Evolutionary conservation across 257 asterid species (phyloP).

Genomic region (Perilla frutescens): DNA sequence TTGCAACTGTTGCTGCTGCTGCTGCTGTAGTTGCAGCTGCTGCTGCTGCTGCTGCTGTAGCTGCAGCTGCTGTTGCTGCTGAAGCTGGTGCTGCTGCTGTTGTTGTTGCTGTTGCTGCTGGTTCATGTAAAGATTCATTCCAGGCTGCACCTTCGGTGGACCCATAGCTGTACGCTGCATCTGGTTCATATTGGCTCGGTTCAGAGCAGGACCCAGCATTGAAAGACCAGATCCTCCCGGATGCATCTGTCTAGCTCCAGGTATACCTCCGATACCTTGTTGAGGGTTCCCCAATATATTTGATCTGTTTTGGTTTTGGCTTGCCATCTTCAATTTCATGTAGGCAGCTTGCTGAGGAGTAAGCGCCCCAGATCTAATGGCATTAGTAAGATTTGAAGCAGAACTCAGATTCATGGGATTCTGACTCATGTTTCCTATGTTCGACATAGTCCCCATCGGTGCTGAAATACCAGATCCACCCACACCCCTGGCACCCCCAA

Average conservation of each 20-base stretch:
- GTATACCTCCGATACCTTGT: slow-evolving; percentile 55
- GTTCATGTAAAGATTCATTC: slow-evolving; percentile 66
- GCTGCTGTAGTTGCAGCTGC: slow-evolving; percentile 43
- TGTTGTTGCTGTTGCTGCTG: slow-evolving; percentile 65
- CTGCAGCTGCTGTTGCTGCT: slow-evolving; percentile 44
- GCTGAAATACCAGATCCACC: slow-evolving; percentile 76
- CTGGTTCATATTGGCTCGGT: slow-evolving; percentile 67
- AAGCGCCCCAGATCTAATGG: slow-evolving; percentile 56
- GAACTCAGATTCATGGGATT: slow-evolving; percentile 61
- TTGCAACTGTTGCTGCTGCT: slow-evolving; percentile 43
- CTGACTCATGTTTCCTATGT: slow-evolving; percentile 68
- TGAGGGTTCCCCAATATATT: slow-evolving; percentile 65
- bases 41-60: slow-evolving; percentile 46
- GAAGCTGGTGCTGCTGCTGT: slow-evolving; percentile 42
- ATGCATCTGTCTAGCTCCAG: slow-evolving; percentile 80
- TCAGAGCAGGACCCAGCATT: slow-evolving; percentile 63
- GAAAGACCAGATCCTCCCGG: slow-evolving; percentile 70
- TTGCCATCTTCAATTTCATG: slow-evolving; percentile 57
- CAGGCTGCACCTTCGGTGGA: slow-evolving; percentile 80
- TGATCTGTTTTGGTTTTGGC: slow-evolving; percentile 53
- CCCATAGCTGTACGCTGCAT: slow-evolving; percentile 83
- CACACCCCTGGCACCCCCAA: slow-evolving; percentile 75
- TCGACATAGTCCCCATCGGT: slow-evolving; percentile 68
- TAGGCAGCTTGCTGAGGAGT: slow-evolving; percentile 55
- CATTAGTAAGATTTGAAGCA: slow-evolving; percentile 62